Base-by-base conservation (phyloP, 1,139 yeast genomes). In the Yamadazyma trypodendri region DNA sequence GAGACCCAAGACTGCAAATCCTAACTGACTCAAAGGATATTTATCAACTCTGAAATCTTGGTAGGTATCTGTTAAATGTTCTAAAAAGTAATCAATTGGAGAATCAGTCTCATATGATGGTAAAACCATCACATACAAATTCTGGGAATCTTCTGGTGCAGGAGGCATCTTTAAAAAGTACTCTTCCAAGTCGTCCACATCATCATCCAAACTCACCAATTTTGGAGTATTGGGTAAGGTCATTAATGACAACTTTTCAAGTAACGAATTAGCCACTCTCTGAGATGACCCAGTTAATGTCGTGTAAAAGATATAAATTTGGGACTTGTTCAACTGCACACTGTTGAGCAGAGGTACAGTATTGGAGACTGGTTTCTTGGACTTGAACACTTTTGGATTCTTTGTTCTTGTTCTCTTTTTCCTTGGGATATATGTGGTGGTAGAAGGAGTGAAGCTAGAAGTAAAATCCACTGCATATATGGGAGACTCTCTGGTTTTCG, bases 91-190 rank as follows among this genome's bases (percentile, higher is more conserved):
- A 59, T 89, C 97, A 34, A 90, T 73, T 9, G 97, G 96, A 2
- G 95, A 85, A 59, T 89, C 97, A 0, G 90, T 85, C 51, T 88
- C 97, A 56, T 89, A 89, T 0, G 96, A 87, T 2, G 97, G 97
- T 21, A 89, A 68, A 12, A 89, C 87, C 46, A 89, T 51, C 17
- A 90, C 56, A 52, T 87, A 89, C n/a, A 86, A 63, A 31, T 78
- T 68, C 38, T 68, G 65, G 10, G 51, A 45, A 22, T 48, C 52
- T 21, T 60, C 54, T 6, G 56, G 49, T 6, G 88, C 86, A 6
- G 55, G 48, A 6, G 88, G 86, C 11, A 83, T 79, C 34, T 78
- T 72, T 33, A 86, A 69, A 59, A 89, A 89, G 59, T 78, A 89
- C 42, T 85, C 84, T 53, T 89, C 97, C 40, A 87, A 64, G 58